A percentile compares a stretch with the other conserved stretches of the same genome.
Evolutionary conservation across 163 green algal species (phyloP).

Genomic region (Chlamydomonas reinhardtii): DNA sequence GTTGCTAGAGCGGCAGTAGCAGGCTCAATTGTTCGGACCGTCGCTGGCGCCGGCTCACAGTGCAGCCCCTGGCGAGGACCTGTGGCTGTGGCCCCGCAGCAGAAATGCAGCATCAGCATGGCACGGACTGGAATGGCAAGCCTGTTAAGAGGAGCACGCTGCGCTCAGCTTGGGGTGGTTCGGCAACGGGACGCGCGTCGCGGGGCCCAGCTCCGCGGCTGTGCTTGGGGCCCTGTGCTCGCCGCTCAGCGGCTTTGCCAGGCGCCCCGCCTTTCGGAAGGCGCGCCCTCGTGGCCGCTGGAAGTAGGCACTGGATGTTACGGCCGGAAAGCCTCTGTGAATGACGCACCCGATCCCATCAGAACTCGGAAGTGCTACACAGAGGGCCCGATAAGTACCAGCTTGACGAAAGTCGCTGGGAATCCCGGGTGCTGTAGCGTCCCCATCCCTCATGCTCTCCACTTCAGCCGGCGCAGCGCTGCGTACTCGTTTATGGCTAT

Average conservation of each 20-base stretch:
- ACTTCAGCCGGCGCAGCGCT: conserved; percentile 7
- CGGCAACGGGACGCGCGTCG: too few relatives aligned
- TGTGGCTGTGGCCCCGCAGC: too few relatives aligned
- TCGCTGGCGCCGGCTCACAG: too few relatives aligned
- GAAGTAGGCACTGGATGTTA: conserved; percentile 14
- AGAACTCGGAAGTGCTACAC: conserved; percentile 58
- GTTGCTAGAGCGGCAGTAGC: too few relatives aligned
- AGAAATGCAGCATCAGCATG: too few relatives aligned
- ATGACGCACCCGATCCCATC: conserved; percentile 57
- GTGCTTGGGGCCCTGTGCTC: too few relatives aligned
- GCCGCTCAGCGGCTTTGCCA: neutral
- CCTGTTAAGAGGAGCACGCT: too few relatives aligned
- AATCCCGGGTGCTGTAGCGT: conserved; percentile 55
- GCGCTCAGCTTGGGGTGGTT: too few relatives aligned
- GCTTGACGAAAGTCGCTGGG: neutral
- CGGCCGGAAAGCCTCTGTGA: conserved; percentile 21
- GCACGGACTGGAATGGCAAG: too few relatives aligned
- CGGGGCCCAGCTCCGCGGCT: too few relatives aligned
- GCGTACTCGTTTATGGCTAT: neutral
- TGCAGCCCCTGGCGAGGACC: too few relatives aligned
- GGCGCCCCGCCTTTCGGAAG: neutral
- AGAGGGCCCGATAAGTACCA: conserved; percentile 45
- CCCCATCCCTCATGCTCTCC: neutral
- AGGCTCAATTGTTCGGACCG: too few relatives aligned
- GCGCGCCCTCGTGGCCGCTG: neutral